These are phyloP conservation scores for Pythium aristosporum DNA, from an alignment of 352 stramenopile species.

Conservation along the genomic window DNA sequence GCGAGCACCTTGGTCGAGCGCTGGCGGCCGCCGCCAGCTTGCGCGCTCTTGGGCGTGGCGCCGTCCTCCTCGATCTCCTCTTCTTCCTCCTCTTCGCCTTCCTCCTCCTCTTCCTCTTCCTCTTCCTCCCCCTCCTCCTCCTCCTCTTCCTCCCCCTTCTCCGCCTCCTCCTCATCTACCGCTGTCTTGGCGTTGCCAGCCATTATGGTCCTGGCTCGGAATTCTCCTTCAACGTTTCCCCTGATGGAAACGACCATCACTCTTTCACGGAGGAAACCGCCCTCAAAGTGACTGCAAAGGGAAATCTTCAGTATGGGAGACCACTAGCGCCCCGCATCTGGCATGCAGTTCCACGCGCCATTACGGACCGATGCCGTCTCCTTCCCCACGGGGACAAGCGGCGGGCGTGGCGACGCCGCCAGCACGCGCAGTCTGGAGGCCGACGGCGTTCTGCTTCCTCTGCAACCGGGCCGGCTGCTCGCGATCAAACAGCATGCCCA, in stretches of 20 bases:
- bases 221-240: neutral
- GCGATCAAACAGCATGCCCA: constrained; percentile 15
- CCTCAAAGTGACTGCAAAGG: neutral
- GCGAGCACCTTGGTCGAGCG: constrained; percentile 32
- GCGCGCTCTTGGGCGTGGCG: constrained; percentile 14
- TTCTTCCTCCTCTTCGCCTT: constrained; percentile 23
- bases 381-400: neutral
- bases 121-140: constrained; percentile 26
- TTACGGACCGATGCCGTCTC: neutral
- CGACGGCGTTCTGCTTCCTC: constrained; percentile 10
- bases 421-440: constrained; percentile 2
- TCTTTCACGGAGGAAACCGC: constrained; percentile 3
- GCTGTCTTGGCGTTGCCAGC: constrained; percentile 2
- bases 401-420: neutral
- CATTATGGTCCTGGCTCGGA: neutral
- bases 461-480: constrained; percentile 15
- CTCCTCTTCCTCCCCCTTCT: constrained; percentile 20
- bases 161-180: constrained; percentile 24
- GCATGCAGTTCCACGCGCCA: constrained; percentile 17
- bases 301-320: too few species aligned
- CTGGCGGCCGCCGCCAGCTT: constrained; percentile 6
- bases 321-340: neutral
- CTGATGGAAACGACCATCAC: constrained; percentile 17
- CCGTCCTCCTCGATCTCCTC: constrained; percentile 19
- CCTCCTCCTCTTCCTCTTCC: constrained; percentile 29